phyloP scores from a whole-genome alignment of 352 stramenopile genomes.

The Globisporangium spiculum region DNA sequence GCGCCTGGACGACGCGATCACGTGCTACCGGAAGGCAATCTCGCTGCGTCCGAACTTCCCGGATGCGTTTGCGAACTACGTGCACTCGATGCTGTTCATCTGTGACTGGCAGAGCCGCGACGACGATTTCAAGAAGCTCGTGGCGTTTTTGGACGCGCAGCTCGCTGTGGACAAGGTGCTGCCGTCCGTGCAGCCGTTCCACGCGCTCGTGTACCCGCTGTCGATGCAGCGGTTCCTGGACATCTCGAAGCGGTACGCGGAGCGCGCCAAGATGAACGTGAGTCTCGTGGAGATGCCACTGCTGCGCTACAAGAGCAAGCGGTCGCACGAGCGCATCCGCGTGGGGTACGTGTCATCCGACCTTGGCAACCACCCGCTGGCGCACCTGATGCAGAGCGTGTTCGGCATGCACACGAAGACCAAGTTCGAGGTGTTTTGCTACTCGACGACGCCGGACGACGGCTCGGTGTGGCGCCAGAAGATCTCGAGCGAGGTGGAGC shows the following conservation, averaged over 20 bases:
- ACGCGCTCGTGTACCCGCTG: conserved; percentile 90
- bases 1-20: conserved; percentile 88
- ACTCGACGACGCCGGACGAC: conserved; percentile 78
- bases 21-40: conserved; percentile 91
- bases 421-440: conserved; percentile 91
- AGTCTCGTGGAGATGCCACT: conserved; percentile 78
- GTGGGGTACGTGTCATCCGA: conserved; percentile 91
- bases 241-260: conserved; percentile 73
- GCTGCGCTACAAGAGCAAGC: conserved; percentile 70
- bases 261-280: conserved; percentile 86
- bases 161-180: conserved; percentile 33
- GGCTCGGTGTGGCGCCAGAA: conserved; percentile 78
- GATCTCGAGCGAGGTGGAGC: conserved; percentile 83
- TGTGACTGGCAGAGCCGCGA: conserved; percentile 90
- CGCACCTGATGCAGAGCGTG: conserved; percentile 90
- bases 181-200: conserved; percentile 91
- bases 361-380: conserved; percentile 90
- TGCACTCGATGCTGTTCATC: conserved; percentile 90
- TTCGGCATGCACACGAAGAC: conserved; percentile 88
- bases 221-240: conserved; percentile 73
- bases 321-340: conserved; percentile 61
- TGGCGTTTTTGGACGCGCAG: conserved; percentile 19
- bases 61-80: conserved; percentile 92
- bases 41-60: conserved; percentile 87
- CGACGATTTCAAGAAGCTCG: conserved; percentile 71